phyloP scores from a whole-genome alignment of 495 filamentous ascomycete genomes.

The Annulohypoxylon stygium region DNA sequence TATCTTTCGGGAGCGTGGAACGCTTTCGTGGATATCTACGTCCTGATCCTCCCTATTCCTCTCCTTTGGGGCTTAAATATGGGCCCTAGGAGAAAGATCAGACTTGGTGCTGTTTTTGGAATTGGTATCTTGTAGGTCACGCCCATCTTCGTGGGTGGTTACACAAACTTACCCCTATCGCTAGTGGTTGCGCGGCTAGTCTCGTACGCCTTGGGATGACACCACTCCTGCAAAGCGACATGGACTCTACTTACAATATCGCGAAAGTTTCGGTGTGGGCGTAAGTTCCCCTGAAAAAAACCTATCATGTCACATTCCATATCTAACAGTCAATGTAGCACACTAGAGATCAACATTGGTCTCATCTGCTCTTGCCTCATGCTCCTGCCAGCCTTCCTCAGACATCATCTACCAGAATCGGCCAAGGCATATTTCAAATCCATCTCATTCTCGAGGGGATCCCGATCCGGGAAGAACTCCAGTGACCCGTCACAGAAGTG shows the following conservation, averaged over 20 bases:
- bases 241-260: conserved; percentile 13
- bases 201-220: conserved; percentile 15
- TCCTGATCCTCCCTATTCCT: conserved; percentile 6
- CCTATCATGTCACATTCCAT: not conserved
- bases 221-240: conserved; percentile 4
- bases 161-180: not conserved
- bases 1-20: conserved; percentile 10
- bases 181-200: conserved; percentile 1
- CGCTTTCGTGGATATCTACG: conserved; percentile 14
- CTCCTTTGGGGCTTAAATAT: conserved; percentile 14
- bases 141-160: not conserved
- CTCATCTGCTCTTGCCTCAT: conserved; percentile 14
- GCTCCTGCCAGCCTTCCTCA: conserved; percentile 11
- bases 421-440: conserved; percentile 9
- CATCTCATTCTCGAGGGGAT: not conserved
- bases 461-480: not conserved
- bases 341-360: conserved; percentile 11
- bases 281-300: not conserved
- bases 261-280: conserved; percentile 9
- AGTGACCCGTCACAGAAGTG: conserved; percentile 1
- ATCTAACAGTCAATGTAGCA: conserved; percentile 4
- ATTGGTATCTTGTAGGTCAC: conserved; percentile 15
- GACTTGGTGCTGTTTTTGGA: conserved; percentile 10
- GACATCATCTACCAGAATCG: conserved; percentile 11
- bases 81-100: conserved; percentile 4